Evolutionary conservation across 73 alveolate species (phyloP), one percentile per base, ranked within the genome.

Genomic region (Symbiodinium natans): DNA sequence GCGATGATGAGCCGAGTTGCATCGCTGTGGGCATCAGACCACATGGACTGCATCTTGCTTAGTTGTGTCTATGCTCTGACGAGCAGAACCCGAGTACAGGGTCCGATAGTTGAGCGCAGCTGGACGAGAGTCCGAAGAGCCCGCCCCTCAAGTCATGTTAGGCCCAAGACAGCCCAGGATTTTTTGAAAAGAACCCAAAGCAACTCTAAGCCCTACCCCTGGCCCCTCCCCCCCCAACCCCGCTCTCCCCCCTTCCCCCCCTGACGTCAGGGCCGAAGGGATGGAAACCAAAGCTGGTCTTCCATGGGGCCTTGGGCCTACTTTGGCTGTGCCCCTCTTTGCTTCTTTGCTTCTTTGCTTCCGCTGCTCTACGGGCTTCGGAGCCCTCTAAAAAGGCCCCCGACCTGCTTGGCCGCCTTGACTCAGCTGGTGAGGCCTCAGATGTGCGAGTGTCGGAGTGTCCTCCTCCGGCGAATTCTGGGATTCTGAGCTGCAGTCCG

Each of bases 371-470:
- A n/a, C n/a, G n/a, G n/a, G n/a, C n/a, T n/a, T n/a, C n/a, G n/a
- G n/a, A n/a, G n/a, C n/a, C 4, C 3, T n/a, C 23, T 48, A 3
- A 5, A 17, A 34, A 88, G 95, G 98, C 98, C 98, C 17, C 98
- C 98, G 74, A 92, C 98, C 41, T 92, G 98, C 40, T 59, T 92
- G 82, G 90, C 89, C 3, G 98, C 98, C 40, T 34, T 92, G 82
- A 92, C 98, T 1, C 90, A 71, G 90, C 89, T 92, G 74, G 98
- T 92, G 63, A 88, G 95, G 95, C 95, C 68, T 4, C 21, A n/a
- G n/a, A n/a, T n/a, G n/a, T n/a, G n/a, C n/a, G n/a, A n/a, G n/a
- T n/a, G n/a, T n/a, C n/a, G n/a, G n/a, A n/a, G n/a, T n/a, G n/a
- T n/a, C n/a, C n/a, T n/a, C n/a, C n/a, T n/a, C n/a, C n/a, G 68